A percentile compares a stretch with the other conserved stretches of the same genome.
Evolutionary conservation across 2,329 filamentous ascomycete species (phyloP).

Genomic region (Aspergillus sp.): DNA sequence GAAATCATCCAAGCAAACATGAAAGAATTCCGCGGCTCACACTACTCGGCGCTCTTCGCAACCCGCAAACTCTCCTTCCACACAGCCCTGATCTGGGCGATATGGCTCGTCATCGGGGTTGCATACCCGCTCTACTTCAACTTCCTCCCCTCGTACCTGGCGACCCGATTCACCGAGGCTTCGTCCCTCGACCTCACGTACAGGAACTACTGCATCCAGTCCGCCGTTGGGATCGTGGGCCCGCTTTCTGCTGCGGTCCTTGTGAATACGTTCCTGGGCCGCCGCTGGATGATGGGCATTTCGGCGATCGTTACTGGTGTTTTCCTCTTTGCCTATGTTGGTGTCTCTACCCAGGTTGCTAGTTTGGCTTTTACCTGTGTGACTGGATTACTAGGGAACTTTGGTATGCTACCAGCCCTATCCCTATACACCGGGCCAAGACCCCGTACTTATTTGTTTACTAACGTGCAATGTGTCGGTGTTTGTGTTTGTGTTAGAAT

Average conservation of each 20-base stretch:
- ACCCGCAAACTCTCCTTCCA: conserved; percentile 25
- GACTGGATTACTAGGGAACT: conserved; percentile 49
- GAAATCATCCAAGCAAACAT: conserved; percentile 31
- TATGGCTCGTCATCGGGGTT: conserved; percentile 44
- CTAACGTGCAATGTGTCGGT: background rate
- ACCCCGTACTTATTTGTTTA: background rate
- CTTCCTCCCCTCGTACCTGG: conserved; percentile 49
- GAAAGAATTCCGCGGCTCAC: conserved; percentile 26
- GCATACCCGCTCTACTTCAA: conserved; percentile 49
- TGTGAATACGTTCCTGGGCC: conserved; percentile 44
- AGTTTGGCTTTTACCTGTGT: conserved; percentile 38
- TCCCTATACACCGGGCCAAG: background rate
- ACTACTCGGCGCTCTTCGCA: conserved; percentile 30
- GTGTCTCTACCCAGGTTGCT: conserved; percentile 38
- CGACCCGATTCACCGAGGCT: conserved; percentile 34
- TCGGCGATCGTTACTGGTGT: conserved; percentile 47
- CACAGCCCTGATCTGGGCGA: conserved; percentile 40
- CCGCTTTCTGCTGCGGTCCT: conserved; percentile 44
- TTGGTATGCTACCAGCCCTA: conserved; percentile 14
- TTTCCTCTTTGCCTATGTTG: conserved; percentile 50
- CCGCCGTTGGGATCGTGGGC: conserved; percentile 40
- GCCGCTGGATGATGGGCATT: conserved; percentile 47
- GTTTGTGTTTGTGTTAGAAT: conserved; percentile 21
- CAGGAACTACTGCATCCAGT: conserved; percentile 30
- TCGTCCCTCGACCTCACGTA: conserved; percentile 24